phyloP scores from a whole-genome alignment of 139 green algal genomes.

The Coccomyxa sp. region DNA sequence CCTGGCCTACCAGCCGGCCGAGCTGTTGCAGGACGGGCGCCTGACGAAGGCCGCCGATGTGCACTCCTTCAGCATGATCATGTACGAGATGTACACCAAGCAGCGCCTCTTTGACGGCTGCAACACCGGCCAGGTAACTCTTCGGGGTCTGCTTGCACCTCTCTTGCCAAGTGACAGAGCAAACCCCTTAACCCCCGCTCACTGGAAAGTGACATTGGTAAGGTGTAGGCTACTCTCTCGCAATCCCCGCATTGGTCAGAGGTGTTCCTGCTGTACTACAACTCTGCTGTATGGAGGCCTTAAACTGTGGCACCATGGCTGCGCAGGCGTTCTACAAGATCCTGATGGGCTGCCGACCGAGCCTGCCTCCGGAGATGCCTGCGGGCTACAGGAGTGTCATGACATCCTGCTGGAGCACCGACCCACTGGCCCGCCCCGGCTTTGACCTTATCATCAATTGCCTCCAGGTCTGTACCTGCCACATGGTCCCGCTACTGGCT shows the following conservation, averaged over 20 bases:
- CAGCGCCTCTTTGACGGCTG: background rate
- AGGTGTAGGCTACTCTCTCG: background rate
- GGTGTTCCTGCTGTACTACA: conserved; percentile 12
- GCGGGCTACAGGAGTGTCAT: conserved; percentile 23
- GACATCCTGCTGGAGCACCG: conserved; percentile 22
- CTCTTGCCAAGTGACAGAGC: background rate
- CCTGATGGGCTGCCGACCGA: conserved; percentile 11
- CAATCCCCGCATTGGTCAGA: background rate
- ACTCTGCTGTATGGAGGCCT: conserved; percentile 2
- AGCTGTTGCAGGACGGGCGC: conserved; percentile 24
- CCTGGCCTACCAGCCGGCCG: conserved; percentile 29
- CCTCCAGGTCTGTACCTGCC: background rate
- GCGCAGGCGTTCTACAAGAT: conserved; percentile 28
- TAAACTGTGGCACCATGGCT: conserved; percentile 15
- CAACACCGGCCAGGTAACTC: background rate
- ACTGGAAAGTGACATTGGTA: background rate
- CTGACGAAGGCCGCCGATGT: conserved; percentile 21
- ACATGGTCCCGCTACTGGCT: background rate
- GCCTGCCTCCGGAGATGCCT: conserved; percentile 13
- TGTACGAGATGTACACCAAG: background rate
- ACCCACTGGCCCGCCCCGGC: conserved; percentile 2
- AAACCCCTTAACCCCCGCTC: too few species aligned
- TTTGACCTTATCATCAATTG: background rate
- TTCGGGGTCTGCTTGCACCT: background rate
- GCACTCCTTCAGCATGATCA: conserved; percentile 29